These are phyloP conservation scores for Schizosaccharomyces pombe DNA, from an alignment of 805 yeast genomes.

Conservation along the genomic window DNA sequence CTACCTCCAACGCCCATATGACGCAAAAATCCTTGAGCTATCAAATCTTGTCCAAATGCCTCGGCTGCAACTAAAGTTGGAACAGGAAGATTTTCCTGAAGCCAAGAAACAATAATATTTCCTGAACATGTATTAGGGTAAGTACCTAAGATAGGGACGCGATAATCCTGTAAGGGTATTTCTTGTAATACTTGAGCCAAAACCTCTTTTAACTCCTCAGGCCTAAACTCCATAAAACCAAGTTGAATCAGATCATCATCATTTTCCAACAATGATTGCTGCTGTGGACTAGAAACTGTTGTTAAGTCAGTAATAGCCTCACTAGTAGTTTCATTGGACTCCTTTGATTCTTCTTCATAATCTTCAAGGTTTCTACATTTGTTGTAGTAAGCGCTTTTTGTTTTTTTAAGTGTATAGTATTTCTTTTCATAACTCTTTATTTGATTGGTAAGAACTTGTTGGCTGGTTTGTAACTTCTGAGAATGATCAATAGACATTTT, in stretches of 20 bases:
- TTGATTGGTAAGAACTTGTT: constrained; percentile 27
- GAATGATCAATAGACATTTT: constrained; percentile 57
- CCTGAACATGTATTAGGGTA: constrained; percentile 43
- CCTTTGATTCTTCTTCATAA: constrained; percentile 12
- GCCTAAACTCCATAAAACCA: constrained; percentile 16
- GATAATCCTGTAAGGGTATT: constrained; percentile 31
- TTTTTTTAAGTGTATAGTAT: constrained; percentile 27
- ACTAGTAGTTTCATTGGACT: too few relatives aligned
- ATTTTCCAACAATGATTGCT: too few relatives aligned
- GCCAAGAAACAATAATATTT: constrained; percentile 34
- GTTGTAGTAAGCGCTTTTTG: constrained; percentile 47
- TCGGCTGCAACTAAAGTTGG: constrained; percentile 36
- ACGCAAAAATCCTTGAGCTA: constrained; percentile 15
- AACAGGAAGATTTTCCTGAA: constrained; percentile 25
- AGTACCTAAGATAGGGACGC: constrained; percentile 46
- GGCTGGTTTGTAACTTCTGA: constrained; percentile 39
- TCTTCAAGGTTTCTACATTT: constrained; percentile 56
- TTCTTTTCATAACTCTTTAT: constrained; percentile 29
- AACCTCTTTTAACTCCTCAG: constrained; percentile 22
- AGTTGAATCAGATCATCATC: constrained; percentile 6
- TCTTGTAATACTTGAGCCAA: constrained; percentile 22
- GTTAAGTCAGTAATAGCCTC: not conserved
- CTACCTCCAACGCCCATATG: constrained; percentile 10
- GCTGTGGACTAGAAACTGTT: not conserved
- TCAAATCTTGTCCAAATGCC: constrained; percentile 48